Conservation (phyloP, 352 stramenopile genomes). For the Phytophthora cactorum region DNA sequence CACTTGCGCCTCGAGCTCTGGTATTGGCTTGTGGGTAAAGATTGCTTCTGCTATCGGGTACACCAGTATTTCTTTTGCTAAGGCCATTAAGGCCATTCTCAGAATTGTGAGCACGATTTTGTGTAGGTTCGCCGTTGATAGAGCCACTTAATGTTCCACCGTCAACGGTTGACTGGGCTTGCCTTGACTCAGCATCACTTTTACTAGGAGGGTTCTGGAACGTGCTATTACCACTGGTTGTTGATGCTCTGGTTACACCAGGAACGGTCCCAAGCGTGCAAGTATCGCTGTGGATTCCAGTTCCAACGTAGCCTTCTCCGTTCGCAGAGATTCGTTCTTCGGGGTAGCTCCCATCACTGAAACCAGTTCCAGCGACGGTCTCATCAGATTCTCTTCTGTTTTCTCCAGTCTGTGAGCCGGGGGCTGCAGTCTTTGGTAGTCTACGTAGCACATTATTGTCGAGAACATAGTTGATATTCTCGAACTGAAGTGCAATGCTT, state of each 20-base stretch:
- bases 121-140: not conserved
- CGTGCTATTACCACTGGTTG: not conserved
- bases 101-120: not conserved
- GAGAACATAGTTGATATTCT: constrained; percentile 50
- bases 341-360: not conserved
- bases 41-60: not conserved
- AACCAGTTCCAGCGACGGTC: not conserved
- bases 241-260: not conserved
- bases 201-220: not conserved
- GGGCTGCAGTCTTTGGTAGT: constrained; percentile 4
- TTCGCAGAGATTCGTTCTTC: not conserved
- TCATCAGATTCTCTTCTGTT: not conserved
- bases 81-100: not conserved
- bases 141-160: not conserved
- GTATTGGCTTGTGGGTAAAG: not conserved
- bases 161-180: not conserved
- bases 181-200: constrained; percentile 7
- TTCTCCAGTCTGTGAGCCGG: constrained; percentile 3
- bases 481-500: constrained; percentile 60
- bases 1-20: constrained; percentile 6
- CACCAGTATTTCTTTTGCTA: constrained; percentile 1
- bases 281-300: not conserved
- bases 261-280: not conserved
- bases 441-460: constrained; percentile 42
- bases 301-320: not conserved